Evolutionary conservation across 805 yeast species (phyloP).

Genomic region (Schizosaccharomyces lindneri): DNA sequence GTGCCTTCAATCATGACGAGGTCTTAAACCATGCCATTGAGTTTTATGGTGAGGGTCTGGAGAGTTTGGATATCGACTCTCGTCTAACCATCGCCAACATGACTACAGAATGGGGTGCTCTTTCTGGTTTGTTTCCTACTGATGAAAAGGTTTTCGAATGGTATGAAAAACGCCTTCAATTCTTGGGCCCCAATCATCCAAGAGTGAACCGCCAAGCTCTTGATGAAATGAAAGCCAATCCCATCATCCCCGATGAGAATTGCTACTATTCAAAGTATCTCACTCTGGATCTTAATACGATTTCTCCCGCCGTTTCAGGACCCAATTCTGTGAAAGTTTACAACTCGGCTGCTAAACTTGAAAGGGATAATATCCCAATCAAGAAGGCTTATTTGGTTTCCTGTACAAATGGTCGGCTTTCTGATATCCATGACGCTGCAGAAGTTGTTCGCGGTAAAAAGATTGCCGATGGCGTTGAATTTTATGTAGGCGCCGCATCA

Average conservation of each 20-base stretch:
- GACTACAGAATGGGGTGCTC: conserved; percentile 98
- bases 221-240: conserved; percentile 5
- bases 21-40: conserved; percentile 79
- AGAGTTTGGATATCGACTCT: conserved; percentile 48
- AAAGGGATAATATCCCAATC: conserved; percentile 47
- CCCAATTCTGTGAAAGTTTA: conserved; percentile 93
- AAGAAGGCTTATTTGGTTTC: conserved; percentile 94
- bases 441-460: conserved; percentile 57
- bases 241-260: conserved; percentile 35
- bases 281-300: conserved; percentile 49
- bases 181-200: conserved; percentile 38
- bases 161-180: conserved; percentile 39
- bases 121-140: conserved; percentile 92
- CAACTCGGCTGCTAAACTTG: conserved; percentile 48
- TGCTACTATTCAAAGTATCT: conserved; percentile 77
- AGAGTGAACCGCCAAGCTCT: conserved; percentile 47
- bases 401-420: conserved; percentile 82
- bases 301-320: conserved; percentile 79
- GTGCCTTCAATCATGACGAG: conserved; percentile 71
- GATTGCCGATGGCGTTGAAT: conserved; percentile 74
- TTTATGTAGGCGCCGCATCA: conserved; percentile 94
- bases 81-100: conserved; percentile 83
- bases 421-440: conserved; percentile 89
- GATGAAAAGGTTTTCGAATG: conserved; percentile 55
- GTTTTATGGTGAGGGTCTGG: conserved; percentile 62